A percentile compares a stretch with the other conserved stretches of the same genome.
Evolutionary conservation across 31 red algal species (phyloP).

Genomic region (Endocladia muricata): DNA sequence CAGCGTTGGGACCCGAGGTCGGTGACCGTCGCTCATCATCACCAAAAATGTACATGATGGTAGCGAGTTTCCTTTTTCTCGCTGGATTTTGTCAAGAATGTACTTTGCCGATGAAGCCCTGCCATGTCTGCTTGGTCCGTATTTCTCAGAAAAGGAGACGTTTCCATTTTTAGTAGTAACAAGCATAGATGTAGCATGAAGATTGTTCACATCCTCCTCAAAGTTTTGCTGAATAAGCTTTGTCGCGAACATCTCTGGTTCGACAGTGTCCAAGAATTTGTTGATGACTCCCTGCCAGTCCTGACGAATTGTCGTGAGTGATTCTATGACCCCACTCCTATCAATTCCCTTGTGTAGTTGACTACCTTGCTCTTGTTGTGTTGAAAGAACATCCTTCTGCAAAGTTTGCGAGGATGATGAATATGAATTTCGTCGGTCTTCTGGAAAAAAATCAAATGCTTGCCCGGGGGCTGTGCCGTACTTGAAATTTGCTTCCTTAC

Average conservation of each 20-base stretch:
- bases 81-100: conserved; percentile 40
- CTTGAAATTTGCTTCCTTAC: no score
- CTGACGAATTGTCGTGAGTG: conserved; percentile 48
- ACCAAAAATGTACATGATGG: conserved; percentile 52
- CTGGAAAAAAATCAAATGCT: no score
- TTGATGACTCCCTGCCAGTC: conserved; percentile 30
- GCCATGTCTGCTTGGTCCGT: conserved; percentile 15
- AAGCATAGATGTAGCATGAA: conserved; percentile 40
- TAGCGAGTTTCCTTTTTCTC: conserved; percentile 25
- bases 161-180: conserved; percentile 46
- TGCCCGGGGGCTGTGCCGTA: no score
- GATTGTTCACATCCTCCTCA: conserved; percentile 27
- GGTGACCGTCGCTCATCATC: conserved; percentile 51
- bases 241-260: conserved; percentile 2
- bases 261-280: conserved; percentile 24
- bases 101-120: conserved; percentile 40
- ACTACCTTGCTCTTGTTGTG: no score
- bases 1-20: conserved; percentile 40
- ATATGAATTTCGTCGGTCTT: no score
- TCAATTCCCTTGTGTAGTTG: conserved; percentile 14
- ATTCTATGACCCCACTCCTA: conserved; percentile 23
- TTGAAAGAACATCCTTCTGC: no score
- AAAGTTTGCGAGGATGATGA: no score
- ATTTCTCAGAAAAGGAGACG: conserved; percentile 37
- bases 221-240: conserved; percentile 27